A percentile compares a stretch with the other conserved stretches of the same genome.
phyloP scores from a whole-genome alignment of 768 basidiomycete genomes.

The Russula abietina region DNA sequence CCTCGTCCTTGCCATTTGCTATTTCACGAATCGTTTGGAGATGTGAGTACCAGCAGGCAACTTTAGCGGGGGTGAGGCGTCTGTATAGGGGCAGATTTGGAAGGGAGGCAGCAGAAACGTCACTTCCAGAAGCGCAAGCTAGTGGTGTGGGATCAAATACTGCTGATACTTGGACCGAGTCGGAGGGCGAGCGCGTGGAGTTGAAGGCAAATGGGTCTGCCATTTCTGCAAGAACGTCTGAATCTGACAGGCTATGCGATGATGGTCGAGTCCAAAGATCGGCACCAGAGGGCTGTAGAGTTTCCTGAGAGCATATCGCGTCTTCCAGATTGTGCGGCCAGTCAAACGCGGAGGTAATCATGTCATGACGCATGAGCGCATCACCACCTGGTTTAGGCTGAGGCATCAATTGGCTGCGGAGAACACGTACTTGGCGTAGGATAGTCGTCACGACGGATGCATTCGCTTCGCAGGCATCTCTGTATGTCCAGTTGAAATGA shows the following conservation, averaged over 20 bases:
- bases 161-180: neutral
- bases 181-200: neutral
- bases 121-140: slow-evolving; percentile 31
- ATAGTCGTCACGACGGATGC: slow-evolving; percentile 39
- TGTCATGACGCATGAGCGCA: slow-evolving; percentile 1
- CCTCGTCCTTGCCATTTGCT: slow-evolving; percentile 30
- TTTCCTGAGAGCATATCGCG: slow-evolving; percentile 7
- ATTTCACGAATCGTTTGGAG: slow-evolving; percentile 45
- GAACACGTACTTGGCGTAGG: slow-evolving; percentile 37
- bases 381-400: slow-evolving; percentile 34
- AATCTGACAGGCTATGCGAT: neutral
- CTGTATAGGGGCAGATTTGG: slow-evolving; percentile 40
- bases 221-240: neutral
- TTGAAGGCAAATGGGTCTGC: neutral
- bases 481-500: slow-evolving; percentile 47
- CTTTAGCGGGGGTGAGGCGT: slow-evolving; percentile 50
- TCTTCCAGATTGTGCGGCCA: slow-evolving; percentile 26
- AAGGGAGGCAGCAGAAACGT: slow-evolving; percentile 34
- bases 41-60: slow-evolving; percentile 74
- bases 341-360: slow-evolving; percentile 15
- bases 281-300: slow-evolving; percentile 20
- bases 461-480: slow-evolving; percentile 43
- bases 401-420: slow-evolving; percentile 36
- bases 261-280: slow-evolving; percentile 25
- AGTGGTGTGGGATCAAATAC: slow-evolving; percentile 3